These are phyloP conservation scores for Cercospora berteroae DNA, from an alignment of 2,329 filamentous ascomycete species.

Conservation along the genomic window DNA sequence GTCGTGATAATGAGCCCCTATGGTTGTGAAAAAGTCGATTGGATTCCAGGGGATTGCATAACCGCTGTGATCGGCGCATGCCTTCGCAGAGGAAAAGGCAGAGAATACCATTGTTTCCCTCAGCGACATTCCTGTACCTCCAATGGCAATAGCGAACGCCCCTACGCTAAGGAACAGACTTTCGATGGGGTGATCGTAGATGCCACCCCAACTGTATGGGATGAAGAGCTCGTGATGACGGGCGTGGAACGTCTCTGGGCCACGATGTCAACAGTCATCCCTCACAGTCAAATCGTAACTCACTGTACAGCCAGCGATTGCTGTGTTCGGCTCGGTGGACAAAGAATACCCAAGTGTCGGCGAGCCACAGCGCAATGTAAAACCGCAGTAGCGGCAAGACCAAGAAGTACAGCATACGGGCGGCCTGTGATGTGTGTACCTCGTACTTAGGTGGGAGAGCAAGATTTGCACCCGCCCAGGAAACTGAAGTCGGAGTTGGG, in stretches of 20 bases:
- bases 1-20: background rate
- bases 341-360: background rate
- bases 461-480: background rate
- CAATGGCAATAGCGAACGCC: background rate
- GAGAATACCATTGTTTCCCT: background rate
- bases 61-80: background rate
- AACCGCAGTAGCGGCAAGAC: background rate
- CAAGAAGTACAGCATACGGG: background rate
- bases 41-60: background rate
- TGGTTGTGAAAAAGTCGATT: background rate
- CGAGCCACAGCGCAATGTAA: background rate
- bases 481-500: background rate
- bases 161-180: background rate
- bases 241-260: background rate
- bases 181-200: background rate
- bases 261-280: too few relatives aligned
- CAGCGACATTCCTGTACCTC: background rate
- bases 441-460: background rate
- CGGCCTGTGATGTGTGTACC: background rate
- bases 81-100: background rate
- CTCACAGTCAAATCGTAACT: too few relatives aligned
- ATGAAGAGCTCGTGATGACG: background rate
- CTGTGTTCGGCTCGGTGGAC: background rate
- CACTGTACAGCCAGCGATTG: background rate
- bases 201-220: background rate